Conservation (phyloP, 352 stramenopile species). For the Phytophthora pluvialis region DNA sequence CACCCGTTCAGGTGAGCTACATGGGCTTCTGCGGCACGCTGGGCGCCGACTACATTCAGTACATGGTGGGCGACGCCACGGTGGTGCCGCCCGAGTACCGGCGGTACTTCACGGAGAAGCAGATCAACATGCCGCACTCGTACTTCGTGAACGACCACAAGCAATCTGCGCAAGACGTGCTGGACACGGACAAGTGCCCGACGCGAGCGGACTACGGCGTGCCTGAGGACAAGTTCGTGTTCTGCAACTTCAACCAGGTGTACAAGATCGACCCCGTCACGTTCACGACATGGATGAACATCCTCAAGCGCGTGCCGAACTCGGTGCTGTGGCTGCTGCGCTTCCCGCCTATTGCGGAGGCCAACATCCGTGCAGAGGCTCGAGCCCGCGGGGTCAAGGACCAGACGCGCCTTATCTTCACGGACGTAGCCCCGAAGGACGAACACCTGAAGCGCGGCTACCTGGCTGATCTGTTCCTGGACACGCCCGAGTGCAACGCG, state of each 20-base stretch:
- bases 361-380: conserved; percentile 88
- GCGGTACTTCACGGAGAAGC: conserved; percentile 88
- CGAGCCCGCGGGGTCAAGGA: conserved; percentile 69
- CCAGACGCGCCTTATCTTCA: conserved; percentile 77
- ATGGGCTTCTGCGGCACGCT: conserved; percentile 93
- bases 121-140: conserved; percentile 92
- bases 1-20: conserved; percentile 91
- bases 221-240: conserved; percentile 93
- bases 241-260: conserved; percentile 95
- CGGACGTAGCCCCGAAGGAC: conserved; percentile 87
- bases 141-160: conserved; percentile 95
- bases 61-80: conserved; percentile 89
- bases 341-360: conserved; percentile 83
- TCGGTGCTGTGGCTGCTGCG: conserved; percentile 92
- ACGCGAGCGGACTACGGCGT: conserved; percentile 90
- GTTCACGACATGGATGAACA: conserved; percentile 93
- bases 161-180: conserved; percentile 80
- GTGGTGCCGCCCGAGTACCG: conserved; percentile 73
- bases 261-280: conserved; percentile 95
- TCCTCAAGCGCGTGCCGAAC: conserved; percentile 92
- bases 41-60: conserved; percentile 93
- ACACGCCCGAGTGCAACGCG: conserved; percentile 92
- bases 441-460: conserved; percentile 91
- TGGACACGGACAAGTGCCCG: conserved; percentile 80
- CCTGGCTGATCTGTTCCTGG: conserved; percentile 92